Percentiles rank a stretch among this genome's conserved stretches.
Conservation (phyloP, 345 rosid genomes). For the Hirschfeldia incana region DNA sequence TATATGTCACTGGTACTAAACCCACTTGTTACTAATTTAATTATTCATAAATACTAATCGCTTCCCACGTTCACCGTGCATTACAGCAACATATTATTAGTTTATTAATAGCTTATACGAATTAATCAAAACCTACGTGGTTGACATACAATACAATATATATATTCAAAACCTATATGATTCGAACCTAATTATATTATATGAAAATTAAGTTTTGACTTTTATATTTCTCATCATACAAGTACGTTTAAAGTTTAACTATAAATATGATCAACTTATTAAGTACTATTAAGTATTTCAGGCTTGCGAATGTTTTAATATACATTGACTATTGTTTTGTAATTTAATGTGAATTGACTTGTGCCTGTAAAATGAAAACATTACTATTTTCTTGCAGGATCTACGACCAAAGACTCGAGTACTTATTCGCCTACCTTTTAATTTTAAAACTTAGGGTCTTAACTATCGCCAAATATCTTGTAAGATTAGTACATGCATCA, state of each 20-base stretch:
- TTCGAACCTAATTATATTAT: slow-evolving; percentile 3
- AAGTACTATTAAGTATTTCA: not conserved
- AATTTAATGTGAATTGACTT: slow-evolving; percentile 29
- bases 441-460: not conserved
- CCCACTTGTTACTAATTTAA: slow-evolving; percentile 29
- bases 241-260: slow-evolving; percentile 10
- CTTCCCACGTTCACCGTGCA: slow-evolving; percentile 27
- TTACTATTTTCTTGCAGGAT: slow-evolving; percentile 21
- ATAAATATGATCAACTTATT: not conserved
- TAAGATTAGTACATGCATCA: not conserved
- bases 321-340: slow-evolving; percentile 32
- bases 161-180: slow-evolving; percentile 22
- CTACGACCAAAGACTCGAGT: slow-evolving; percentile 30
- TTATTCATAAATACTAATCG: slow-evolving; percentile 21
- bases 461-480: slow-evolving; percentile 23
- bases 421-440: slow-evolving; percentile 9
- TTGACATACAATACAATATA: not conserved
- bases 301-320: slow-evolving; percentile 6
- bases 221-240: not conserved
- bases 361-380: slow-evolving; percentile 1
- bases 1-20: slow-evolving; percentile 16
- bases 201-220: slow-evolving; percentile 19
- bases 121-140: slow-evolving; percentile 38
- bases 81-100: slow-evolving; percentile 31
- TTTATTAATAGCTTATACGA: slow-evolving; percentile 28